phyloP scores from a whole-genome alignment of 148 eudicot genomes.

The Diospyros kaki region DNA sequence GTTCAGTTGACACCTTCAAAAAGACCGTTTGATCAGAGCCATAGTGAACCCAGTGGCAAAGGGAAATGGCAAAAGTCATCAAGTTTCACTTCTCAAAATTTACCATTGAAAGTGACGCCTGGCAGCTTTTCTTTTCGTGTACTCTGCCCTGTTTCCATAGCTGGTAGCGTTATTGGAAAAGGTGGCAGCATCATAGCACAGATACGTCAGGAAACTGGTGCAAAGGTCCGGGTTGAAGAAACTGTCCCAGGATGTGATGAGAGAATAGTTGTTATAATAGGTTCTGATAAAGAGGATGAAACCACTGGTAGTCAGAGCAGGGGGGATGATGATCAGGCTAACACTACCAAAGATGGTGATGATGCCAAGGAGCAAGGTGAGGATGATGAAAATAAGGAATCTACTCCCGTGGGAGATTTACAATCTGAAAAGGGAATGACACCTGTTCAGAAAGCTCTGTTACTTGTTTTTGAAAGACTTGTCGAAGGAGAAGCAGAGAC shows the following conservation, averaged over 20 bases:
- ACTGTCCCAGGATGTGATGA: conserved; percentile 66
- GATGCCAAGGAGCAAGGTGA: conserved; percentile 27
- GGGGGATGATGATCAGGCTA: conserved; percentile 32
- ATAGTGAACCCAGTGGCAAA: conserved; percentile 47
- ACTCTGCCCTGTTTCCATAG: conserved; percentile 59
- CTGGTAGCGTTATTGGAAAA: conserved; percentile 55
- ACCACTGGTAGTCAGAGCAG: conserved; percentile 30
- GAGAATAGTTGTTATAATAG: conserved; percentile 53
- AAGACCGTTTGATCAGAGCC: conserved; percentile 46
- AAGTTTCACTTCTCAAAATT: conserved; percentile 27
- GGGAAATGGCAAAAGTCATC: conserved; percentile 54
- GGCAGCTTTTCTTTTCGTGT: conserved; percentile 52
- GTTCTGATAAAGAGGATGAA: conserved; percentile 52
- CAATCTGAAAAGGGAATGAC: conserved; percentile 43
- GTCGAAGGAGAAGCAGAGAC: conserved; percentile 47
- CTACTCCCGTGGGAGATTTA: conserved; percentile 31
- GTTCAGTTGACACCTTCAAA: conserved; percentile 66
- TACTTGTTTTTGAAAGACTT: conserved; percentile 61
- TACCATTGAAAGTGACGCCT: conserved; percentile 28
- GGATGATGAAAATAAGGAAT: conserved; percentile 34
- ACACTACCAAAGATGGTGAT: conserved; percentile 34
- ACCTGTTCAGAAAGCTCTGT: conserved; percentile 65
- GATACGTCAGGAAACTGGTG: conserved; percentile 72
- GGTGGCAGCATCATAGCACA: conserved; percentile 51
- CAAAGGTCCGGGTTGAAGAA: conserved; percentile 68